Base-by-base conservation (phyloP, 1,139 yeast species). In the Pichia cactophila region DNA sequence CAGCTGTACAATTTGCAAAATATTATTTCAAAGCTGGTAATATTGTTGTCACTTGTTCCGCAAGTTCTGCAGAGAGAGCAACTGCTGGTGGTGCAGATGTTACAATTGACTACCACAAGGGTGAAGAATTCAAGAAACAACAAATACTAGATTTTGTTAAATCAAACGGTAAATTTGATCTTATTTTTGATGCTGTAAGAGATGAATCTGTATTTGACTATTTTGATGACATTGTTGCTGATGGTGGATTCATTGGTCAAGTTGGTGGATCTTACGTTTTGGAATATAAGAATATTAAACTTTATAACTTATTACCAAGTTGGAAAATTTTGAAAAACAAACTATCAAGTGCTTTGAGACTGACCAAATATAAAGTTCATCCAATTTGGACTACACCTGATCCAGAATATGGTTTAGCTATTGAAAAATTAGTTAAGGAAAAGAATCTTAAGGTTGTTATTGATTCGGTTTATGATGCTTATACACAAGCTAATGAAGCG, bases 1-100 rank as follows among this genome's bases (percentile, higher is more conserved):
- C 71, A 65, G 74, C 76, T 6, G 70, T 81, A 29, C 89, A 83
- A 61, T 60, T 85, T 37, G 74, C 81, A 31, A 80, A 77, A 55
- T 61, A 69, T 28, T 64, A 69, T 51, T 75, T 71, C 53, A 67
- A 72, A 5, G 74, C 77, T 3, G 63, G 54, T 33, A 63, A 63
- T 5, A 68, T 74, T 38, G 73, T 67, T 14, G 70, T 74, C 29
- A 68, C 75, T 2, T 74, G 79, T 55, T 74, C 78, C 7, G 51
- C 68, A 0, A 47, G 39, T 16, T 55, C 62, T 7, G 40, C 50
- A 8, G 50, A 49, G n/a, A 48, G 45, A 16, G 53, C 52, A 8
- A 26, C 43, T 10, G 44, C 49, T 3, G 46, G 36, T 12, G 64
- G 64, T 42, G 63, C 61, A 11, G 52, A 53, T 41, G 14, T 44